Conservation (phyloP, 2,329 filamentous ascomycete species). For the Ophiocordyceps sinensis region DNA sequence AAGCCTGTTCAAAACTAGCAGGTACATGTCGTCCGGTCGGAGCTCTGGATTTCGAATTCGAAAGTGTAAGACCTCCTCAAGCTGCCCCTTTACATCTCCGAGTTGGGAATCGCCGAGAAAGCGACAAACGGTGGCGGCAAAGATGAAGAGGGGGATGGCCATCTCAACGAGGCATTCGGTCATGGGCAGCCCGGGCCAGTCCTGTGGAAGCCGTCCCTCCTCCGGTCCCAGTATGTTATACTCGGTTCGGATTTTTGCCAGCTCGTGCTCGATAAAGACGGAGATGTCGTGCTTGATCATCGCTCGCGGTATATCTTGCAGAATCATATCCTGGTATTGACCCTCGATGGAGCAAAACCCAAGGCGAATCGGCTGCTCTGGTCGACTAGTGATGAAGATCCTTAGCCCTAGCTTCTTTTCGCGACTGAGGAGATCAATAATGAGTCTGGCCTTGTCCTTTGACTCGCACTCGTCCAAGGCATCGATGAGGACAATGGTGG, state of each 20-base stretch:
- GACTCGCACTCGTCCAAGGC: constrained; percentile 12
- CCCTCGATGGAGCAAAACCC: constrained; percentile 17
- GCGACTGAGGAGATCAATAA: constrained; percentile 10
- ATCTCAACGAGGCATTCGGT: constrained; percentile 10
- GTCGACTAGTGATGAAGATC: constrained; percentile 27
- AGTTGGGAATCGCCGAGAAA: constrained; percentile 9
- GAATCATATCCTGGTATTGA: constrained; percentile 10
- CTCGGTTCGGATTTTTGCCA: constrained; percentile 13
- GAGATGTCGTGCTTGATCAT: too few species aligned
- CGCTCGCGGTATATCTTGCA: constrained; percentile 19
- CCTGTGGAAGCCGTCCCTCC: constrained; percentile 3
- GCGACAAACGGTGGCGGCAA: constrained; percentile 16
- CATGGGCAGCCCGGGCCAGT: constrained; percentile 13
- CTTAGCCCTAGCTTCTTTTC: constrained; percentile 6
- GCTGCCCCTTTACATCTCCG: not conserved
- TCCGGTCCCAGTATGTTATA: constrained; percentile 6
- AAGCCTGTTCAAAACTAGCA: not conserved
- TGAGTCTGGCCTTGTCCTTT: constrained; percentile 14
- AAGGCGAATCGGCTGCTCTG: constrained; percentile 21
- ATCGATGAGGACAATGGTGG: constrained; percentile 20
- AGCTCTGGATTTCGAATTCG: too few species aligned
- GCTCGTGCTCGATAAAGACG: constrained; percentile 20
- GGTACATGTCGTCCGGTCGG: not conserved
- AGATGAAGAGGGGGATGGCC: constrained; percentile 20
- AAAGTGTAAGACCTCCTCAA: not conserved